Evolutionary conservation across 441 rosid species (phyloP).

Genomic region (Gossypium schwendimanii): DNA sequence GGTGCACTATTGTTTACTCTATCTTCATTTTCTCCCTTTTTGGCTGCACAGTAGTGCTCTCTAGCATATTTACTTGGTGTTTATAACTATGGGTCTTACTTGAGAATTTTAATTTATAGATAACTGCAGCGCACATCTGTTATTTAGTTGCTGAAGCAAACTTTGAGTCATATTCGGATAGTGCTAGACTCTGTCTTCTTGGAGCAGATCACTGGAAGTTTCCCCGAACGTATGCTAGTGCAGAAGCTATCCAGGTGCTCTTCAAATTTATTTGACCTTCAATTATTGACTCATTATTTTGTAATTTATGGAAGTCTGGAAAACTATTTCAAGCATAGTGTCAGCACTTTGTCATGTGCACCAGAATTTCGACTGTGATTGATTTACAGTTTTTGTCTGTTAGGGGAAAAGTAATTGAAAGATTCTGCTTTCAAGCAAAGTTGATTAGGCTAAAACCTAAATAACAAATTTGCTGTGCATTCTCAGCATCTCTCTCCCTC

Average conservation of each 20-base stretch:
- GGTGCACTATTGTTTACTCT: conserved; percentile 36
- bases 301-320: not conserved
- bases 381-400: not conserved
- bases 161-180: conserved; percentile 89
- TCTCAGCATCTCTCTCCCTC: not conserved
- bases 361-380: not conserved
- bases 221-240: conserved; percentile 85
- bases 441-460: not conserved
- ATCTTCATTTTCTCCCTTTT: not conserved
- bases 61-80: not conserved
- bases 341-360: conserved; percentile 8
- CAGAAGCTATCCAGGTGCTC: conserved; percentile 90
- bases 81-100: not conserved
- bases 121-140: conserved; percentile 90
- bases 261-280: conserved; percentile 7
- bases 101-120: conserved; percentile 35
- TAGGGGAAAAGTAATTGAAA: conserved; percentile 10
- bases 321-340: not conserved
- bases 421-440: not conserved
- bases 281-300: not conserved
- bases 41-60: not conserved
- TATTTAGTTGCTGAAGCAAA: conserved; percentile 90
- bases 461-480: not conserved
- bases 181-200: conserved; percentile 84
- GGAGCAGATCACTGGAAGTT: conserved; percentile 95